A percentile compares a stretch with the other conserved stretches of the same genome.
phyloP scores from a whole-genome alignment of 805 yeast genomes.

The Scheffersomyces stipitis region DNA sequence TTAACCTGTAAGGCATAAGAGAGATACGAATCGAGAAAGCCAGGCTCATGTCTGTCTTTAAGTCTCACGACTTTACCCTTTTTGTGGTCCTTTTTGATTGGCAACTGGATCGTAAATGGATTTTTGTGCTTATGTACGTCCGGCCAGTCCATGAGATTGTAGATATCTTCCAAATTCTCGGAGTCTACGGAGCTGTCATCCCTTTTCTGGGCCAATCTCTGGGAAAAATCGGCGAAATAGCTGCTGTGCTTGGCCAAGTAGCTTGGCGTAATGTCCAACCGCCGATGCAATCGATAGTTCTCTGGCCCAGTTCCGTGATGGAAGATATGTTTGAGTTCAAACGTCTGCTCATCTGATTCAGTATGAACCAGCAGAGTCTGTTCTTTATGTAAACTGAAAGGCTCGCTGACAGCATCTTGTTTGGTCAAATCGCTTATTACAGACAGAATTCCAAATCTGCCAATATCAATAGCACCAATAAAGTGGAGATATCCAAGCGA shows the following conservation, averaged over 20 bases:
- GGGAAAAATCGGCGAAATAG: slow-evolving; percentile 3
- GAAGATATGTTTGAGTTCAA: slow-evolving; percentile 53
- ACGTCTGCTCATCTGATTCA: slow-evolving; percentile 1
- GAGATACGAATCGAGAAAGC: slow-evolving; percentile 64
- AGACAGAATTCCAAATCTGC: too few species aligned
- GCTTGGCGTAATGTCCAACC: slow-evolving; percentile 50
- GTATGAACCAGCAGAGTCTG: neutral
- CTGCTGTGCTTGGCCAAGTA: slow-evolving; percentile 24
- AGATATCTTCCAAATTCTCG: slow-evolving; percentile 8
- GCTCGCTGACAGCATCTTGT: too few species aligned
- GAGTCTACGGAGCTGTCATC: slow-evolving; percentile 3
- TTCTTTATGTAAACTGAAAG: too few species aligned
- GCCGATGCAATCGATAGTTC: slow-evolving; percentile 41
- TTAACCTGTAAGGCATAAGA: slow-evolving; percentile 50
- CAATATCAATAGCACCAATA: too few species aligned
- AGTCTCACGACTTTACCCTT: slow-evolving; percentile 25
- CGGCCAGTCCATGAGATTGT: slow-evolving; percentile 37
- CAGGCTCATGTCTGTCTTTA: slow-evolving; percentile 49
- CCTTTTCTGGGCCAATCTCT: slow-evolving; percentile 1
- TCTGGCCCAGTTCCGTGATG: slow-evolving; percentile 55
- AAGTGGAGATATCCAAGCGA: too few species aligned
- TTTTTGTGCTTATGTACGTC: slow-evolving; percentile 25
- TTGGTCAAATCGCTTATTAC: too few species aligned
- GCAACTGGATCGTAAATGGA: slow-evolving; percentile 40
- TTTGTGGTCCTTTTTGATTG: slow-evolving; percentile 19